Percentiles rank a stretch among this genome's conserved stretches.
Conservation (phyloP, 163 green algal genomes). For the Prototheca stagnorum region DNA sequence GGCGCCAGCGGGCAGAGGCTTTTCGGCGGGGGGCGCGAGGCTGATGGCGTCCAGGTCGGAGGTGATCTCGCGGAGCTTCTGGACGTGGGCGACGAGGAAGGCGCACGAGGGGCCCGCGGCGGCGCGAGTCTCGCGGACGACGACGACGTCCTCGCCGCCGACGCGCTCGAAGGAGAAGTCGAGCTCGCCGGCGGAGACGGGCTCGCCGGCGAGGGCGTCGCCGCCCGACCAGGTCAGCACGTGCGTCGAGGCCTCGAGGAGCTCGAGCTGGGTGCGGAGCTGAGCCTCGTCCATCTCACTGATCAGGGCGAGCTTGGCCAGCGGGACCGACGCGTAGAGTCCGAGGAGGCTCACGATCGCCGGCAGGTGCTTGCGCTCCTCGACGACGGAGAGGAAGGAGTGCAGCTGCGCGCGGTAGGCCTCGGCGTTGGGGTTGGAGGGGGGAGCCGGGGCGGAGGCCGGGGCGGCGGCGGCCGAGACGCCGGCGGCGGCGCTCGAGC, state of each 20-base stretch:
- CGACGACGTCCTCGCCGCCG: conserved; percentile 18
- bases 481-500: not conserved
- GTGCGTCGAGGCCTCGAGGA: conserved; percentile 28
- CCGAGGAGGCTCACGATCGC: conserved; percentile 82
- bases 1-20: not conserved
- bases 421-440: conserved; percentile 69
- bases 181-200: conserved; percentile 15
- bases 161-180: conserved; percentile 28
- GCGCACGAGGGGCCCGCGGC: conserved; percentile 7
- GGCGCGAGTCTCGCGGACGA: conserved; percentile 15
- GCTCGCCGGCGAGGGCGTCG: conserved; percentile 16
- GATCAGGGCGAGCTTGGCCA: conserved; percentile 72
- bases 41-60: conserved; percentile 20
- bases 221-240: conserved; percentile 30
- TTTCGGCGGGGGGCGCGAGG: no score
- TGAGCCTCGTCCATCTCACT: conserved; percentile 59
- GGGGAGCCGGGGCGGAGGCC: no score
- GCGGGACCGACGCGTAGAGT: conserved; percentile 79
- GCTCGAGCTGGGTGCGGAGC: conserved; percentile 38
- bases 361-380: conserved; percentile 51
- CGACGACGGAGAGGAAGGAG: conserved; percentile 71
- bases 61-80: conserved; percentile 34
- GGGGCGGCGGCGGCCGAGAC: no score
- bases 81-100: conserved; percentile 33
- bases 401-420: conserved; percentile 59